phyloP scores from a whole-genome alignment of 208 protist species.

The Wallacemonas sp. region DNA sequence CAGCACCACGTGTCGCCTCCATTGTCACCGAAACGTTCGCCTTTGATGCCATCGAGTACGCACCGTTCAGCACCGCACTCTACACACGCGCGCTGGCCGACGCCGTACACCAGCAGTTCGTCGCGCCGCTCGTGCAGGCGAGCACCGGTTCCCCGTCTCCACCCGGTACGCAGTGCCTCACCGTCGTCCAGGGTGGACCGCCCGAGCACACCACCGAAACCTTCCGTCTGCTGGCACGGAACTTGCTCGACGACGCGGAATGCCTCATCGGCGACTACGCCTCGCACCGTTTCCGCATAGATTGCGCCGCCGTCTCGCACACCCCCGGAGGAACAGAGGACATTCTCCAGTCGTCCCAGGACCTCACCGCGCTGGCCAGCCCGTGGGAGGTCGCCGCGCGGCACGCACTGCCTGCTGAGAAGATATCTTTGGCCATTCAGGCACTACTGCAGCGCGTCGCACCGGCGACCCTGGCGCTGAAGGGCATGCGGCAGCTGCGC shows the following conservation, averaged over 20 bases:
- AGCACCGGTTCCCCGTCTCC: neutral
- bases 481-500: neutral
- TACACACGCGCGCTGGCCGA: neutral
- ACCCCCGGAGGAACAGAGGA: neutral
- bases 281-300: neutral
- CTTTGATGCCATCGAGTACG: neutral
- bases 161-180: neutral
- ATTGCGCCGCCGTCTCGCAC: neutral
- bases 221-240: neutral
- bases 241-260: neutral
- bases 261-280: neutral
- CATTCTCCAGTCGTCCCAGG: neutral
- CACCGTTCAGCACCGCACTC: neutral
- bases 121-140: neutral
- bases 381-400: neutral
- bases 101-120: neutral
- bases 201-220: neutral
- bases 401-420: neutral
- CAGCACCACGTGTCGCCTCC: too few relatives aligned
- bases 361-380: neutral
- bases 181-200: neutral
- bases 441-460: neutral
- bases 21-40: neutral
- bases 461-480: neutral
- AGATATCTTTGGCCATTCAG: neutral